Base-by-base conservation (phyloP, 2,329 filamentous ascomycete species). In the Zarea fungicola region DNA sequence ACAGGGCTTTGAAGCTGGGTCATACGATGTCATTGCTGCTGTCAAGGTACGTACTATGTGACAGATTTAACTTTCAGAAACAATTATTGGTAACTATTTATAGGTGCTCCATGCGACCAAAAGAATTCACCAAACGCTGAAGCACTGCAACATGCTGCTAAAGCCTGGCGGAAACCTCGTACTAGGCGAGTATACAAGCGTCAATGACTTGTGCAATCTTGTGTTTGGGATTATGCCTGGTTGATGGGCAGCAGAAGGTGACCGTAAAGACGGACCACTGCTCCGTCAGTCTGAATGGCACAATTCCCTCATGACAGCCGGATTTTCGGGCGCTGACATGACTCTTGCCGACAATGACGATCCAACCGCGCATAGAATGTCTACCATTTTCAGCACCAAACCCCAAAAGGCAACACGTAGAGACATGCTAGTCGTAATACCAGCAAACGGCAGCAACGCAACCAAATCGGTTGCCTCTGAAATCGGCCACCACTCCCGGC, bases 21-120 rank as follows among this genome's bases (percentile, higher is more conserved):
- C 51, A 1, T 66, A 59, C 44, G 64, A 65, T 37, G 48, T 67
- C 1, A 46, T 67, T 32, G 19, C 65, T 22, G 60, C 63, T 13
- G 52, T 62, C 2, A 62, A 63, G 39, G 61, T 62, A 3, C 40
- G 39, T 42, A 32, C 29, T 10, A 32, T n/a, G 9, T 9, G 10
- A 32, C 9, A 10, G 10, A 32, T 32, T 9, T 32, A 32, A 32
- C 10, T 32, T 32, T 32, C 29, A n/a, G 9, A 32, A 32, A 32
- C 29, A 32, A 32, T n/a, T 32, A n/a, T n/a, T 35, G 8, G n/a
- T 35, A n/a, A 35, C 32, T 19, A n/a, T 6, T 2, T 11, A 23
- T 41, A 41, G 37, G 37, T 41, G 6, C 25, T 41, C 6, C 37
- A 41, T 19, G 37, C 37, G 5, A 25, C 22, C 9, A 26, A 25